phyloP scores from a whole-genome alignment of 2,329 filamentous ascomycete genomes.

The Celoporthe dispersa region DNA sequence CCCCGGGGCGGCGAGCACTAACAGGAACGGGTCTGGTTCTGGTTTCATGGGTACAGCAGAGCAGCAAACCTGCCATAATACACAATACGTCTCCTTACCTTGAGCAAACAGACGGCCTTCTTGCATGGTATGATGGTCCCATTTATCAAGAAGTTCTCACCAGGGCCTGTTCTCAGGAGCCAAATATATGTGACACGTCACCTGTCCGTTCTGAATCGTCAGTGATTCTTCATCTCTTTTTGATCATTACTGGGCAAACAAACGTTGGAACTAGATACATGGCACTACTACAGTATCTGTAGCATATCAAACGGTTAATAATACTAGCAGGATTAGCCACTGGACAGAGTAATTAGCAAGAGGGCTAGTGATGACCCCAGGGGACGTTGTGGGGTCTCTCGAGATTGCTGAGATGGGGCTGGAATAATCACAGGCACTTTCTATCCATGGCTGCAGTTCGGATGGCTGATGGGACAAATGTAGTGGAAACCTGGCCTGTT shows the following conservation, averaged over 20 bases:
- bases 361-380: constrained; percentile 12
- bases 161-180: neutral
- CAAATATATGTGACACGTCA: neutral
- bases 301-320: neutral
- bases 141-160: neutral
- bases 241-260: neutral
- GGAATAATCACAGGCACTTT: constrained; percentile 16
- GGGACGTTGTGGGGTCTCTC: constrained; percentile 16
- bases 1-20: neutral
- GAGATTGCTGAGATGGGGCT: constrained; percentile 21
- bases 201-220: neutral
- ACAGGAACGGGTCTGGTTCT: neutral
- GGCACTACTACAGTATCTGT: too few species aligned
- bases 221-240: neutral
- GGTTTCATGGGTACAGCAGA: too few species aligned
- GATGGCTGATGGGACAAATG: neutral
- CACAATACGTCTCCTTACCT: too few species aligned
- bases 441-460: neutral
- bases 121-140: too few species aligned
- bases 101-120: neutral
- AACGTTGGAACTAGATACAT: neutral
- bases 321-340: neutral
- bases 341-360: neutral
- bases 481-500: constrained; percentile 27
- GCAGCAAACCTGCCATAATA: neutral